Evolutionary conservation across 164 flowering plant genomes (phyloP).

Genomic region (grape (Vitis vinifera)): ASM3070453v1 NC_081810.1:21941001-21941500

Average conservation of each 20-base stretch:
- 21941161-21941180: conserved; percentile 80
- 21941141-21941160: conserved; percentile 83
- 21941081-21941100: conserved; percentile 71
- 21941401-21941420: conserved; percentile 25
- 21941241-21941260: conserved; percentile 53
- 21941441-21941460: conserved; percentile 35
- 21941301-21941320: conserved; percentile 39
- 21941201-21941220: background rate
- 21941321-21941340: conserved; percentile 40
- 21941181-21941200: background rate
- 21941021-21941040: background rate
- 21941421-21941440: conserved; percentile 39
- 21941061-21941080: conserved; percentile 7
- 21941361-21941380: conserved; percentile 96
- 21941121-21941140: conserved; percentile 96
- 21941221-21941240: background rate
- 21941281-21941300: conserved; percentile 61
- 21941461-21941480: conserved; percentile 26
- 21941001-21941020: background rate
- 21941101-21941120: conserved; percentile 98
- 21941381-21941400: conserved; percentile 61
- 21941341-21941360: conserved; percentile 30
- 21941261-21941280: conserved; percentile 96
- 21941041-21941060: background rate
- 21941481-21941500: conserved; percentile 25